These are phyloP conservation scores for Trichoderma virens DNA, from an alignment of 495 filamentous ascomycete species.

Conservation along the genomic window DNA sequence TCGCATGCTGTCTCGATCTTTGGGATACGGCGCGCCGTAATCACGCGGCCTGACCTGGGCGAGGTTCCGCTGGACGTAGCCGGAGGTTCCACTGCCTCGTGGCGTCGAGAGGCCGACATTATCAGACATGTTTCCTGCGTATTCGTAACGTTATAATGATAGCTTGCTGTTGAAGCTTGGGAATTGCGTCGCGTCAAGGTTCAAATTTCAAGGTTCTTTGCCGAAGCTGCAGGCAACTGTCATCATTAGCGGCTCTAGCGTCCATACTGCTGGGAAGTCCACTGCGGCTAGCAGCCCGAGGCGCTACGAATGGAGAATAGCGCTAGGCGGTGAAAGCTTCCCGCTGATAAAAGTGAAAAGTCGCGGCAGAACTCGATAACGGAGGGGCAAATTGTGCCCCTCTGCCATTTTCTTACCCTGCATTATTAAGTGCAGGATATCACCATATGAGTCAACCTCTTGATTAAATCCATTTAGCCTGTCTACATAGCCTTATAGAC, in stretches of 20 bases:
- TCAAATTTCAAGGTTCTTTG: background rate
- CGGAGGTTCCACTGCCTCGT: constrained; percentile 88
- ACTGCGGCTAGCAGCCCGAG: background rate
- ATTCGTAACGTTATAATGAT: no score
- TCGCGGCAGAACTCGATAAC: constrained; percentile 7
- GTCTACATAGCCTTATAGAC: background rate
- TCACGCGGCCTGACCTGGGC: constrained; percentile 79
- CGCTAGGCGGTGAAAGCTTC: background rate
- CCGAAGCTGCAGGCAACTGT: background rate
- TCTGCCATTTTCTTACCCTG: background rate
- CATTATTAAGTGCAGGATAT: background rate
- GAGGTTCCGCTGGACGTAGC: constrained; percentile 92
- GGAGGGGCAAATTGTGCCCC: constrained; percentile 3
- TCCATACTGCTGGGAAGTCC: background rate
- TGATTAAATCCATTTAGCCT: background rate
- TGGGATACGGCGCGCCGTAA: constrained; percentile 52
- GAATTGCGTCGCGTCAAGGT: background rate
- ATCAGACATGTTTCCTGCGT: constrained; percentile 68
- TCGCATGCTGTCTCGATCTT: constrained; percentile 55
- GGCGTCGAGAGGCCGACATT: constrained; percentile 97
- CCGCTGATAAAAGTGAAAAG: background rate
- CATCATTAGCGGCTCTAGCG: constrained; percentile 1
- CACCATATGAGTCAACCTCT: constrained; percentile 4
- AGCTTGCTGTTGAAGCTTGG: no score
- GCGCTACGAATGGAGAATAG: background rate